These are phyloP conservation scores for Aspergillus sp. DNA, from an alignment of 2,329 filamentous ascomycete genomes.

Conservation along the genomic window DNA sequence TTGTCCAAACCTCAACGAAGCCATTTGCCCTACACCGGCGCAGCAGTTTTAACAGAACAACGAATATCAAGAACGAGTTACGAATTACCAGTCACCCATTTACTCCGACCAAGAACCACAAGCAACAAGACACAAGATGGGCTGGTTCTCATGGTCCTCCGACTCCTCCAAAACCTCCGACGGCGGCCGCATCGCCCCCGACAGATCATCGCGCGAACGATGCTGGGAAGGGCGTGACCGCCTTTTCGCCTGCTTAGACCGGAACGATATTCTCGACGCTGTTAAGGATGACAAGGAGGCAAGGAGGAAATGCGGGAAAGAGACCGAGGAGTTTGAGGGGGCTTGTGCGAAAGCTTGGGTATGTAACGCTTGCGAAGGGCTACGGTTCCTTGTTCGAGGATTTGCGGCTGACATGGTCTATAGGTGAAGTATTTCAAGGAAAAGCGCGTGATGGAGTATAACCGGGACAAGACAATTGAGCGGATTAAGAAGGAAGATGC, in stretches of 20 bases:
- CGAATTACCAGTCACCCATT: neutral
- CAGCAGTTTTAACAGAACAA: neutral
- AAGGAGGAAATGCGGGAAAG: slow-evolving; percentile 52
- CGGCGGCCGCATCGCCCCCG: slow-evolving; percentile 69
- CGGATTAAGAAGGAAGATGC: slow-evolving; percentile 69
- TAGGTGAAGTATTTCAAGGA: slow-evolving; percentile 98
- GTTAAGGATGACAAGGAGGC: slow-evolving; percentile 53
- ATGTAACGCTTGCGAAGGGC: slow-evolving; percentile 32
- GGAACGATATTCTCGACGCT: slow-evolving; percentile 70
- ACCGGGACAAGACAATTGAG: slow-evolving; percentile 72
- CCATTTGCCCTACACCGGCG: neutral
- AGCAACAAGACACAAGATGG: slow-evolving; percentile 37
- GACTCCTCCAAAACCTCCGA: slow-evolving; percentile 43
- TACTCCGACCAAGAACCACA: neutral
- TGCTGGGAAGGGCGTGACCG: slow-evolving; percentile 88
- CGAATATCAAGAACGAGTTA: neutral
- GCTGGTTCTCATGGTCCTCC: slow-evolving; percentile 44
- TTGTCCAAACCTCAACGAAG: neutral
- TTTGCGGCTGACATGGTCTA: neutral
- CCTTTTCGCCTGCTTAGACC: slow-evolving; percentile 85
- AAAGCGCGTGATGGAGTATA: slow-evolving; percentile 83
- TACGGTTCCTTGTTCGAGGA: neutral
- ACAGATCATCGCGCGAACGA: slow-evolving; percentile 67
- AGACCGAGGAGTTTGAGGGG: slow-evolving; percentile 64
- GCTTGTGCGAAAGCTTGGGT: slow-evolving; percentile 92